Evolutionary conservation across 352 stramenopile genomes (phyloP).

Genomic region (Globisporangium cystogenes): DNA sequence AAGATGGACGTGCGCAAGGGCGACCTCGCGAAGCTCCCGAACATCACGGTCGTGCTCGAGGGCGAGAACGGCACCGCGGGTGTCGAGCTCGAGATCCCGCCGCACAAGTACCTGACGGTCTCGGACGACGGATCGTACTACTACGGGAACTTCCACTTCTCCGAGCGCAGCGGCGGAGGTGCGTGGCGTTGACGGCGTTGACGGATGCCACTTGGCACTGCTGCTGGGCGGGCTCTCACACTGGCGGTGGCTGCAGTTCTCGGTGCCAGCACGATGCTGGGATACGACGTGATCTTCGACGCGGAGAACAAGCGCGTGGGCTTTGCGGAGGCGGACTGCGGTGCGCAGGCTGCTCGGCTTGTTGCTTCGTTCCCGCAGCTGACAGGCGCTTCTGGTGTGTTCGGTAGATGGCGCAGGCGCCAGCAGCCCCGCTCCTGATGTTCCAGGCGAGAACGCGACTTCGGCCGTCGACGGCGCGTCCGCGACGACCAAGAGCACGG

Average conservation of each 20-base stretch:
- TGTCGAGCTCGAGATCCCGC: conserved; percentile 56
- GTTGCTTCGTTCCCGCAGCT: not conserved
- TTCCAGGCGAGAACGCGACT: not conserved
- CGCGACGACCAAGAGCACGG: conserved; percentile 3
- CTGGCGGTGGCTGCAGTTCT: conserved; percentile 49
- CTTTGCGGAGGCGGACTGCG: conserved; percentile 70
- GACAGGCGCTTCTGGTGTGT: not conserved
- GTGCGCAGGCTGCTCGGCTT: conserved; percentile 16
- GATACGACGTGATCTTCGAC: conserved; percentile 85
- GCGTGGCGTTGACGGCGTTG: conserved; percentile 1
- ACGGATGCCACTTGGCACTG: too few relatives aligned
- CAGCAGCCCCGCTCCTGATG: not conserved
- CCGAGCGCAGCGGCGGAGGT: conserved; percentile 73
- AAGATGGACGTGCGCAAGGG: conserved; percentile 36
- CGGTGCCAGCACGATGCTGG: conserved; percentile 73
- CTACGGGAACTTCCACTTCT: conserved; percentile 81
- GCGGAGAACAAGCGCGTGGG: conserved; percentile 63
- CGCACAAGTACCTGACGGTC: conserved; percentile 58
- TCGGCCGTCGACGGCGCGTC: not conserved
- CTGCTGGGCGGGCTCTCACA: too few relatives aligned
- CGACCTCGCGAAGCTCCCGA: conserved; percentile 39
- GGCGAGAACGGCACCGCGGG: conserved; percentile 39
- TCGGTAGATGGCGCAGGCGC: not conserved
- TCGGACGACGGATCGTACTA: conserved; percentile 40
- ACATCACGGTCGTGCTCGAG: conserved; percentile 62